Evolutionary conservation across 1,284 basidiomycete genomes (phyloP).

Genomic region (Malassezia arunalokei): DNA sequence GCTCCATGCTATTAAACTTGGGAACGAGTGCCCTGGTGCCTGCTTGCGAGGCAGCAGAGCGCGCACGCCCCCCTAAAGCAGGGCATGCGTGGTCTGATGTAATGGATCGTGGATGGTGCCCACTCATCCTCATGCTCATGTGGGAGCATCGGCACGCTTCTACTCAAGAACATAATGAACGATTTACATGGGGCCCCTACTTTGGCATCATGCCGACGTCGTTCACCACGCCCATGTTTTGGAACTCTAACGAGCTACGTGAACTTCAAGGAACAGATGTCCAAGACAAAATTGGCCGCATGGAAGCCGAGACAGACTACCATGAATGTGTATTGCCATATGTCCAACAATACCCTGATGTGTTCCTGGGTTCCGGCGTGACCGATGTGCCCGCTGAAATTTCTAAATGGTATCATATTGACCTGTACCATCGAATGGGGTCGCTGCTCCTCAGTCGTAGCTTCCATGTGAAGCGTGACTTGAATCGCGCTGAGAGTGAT

Average conservation of each 20-base stretch:
- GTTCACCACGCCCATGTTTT: conserved; percentile 89
- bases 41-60: conserved; percentile 17
- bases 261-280: conserved; percentile 73
- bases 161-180: background rate
- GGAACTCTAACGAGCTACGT: conserved; percentile 62
- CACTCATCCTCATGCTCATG: conserved; percentile 85
- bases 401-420: conserved; percentile 57
- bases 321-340: conserved; percentile 41
- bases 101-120: conserved; percentile 59
- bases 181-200: conserved; percentile 26
- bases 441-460: conserved; percentile 83
- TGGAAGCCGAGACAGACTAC: conserved; percentile 69
- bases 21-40: conserved; percentile 57
- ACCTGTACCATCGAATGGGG: conserved; percentile 77
- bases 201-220: conserved; percentile 53
- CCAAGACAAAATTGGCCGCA: conserved; percentile 71
- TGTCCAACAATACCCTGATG: conserved; percentile 36
- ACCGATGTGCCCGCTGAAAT: conserved; percentile 20
- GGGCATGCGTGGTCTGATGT: conserved; percentile 19
- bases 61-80: background rate
- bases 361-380: conserved; percentile 27
- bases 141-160: conserved; percentile 58
- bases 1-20: conserved; percentile 63
- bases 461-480: conserved; percentile 56
- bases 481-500: conserved; percentile 8